Conservation (phyloP, 306 rosid genomes). For the Pterocarpus macrocarpus region DNA sequence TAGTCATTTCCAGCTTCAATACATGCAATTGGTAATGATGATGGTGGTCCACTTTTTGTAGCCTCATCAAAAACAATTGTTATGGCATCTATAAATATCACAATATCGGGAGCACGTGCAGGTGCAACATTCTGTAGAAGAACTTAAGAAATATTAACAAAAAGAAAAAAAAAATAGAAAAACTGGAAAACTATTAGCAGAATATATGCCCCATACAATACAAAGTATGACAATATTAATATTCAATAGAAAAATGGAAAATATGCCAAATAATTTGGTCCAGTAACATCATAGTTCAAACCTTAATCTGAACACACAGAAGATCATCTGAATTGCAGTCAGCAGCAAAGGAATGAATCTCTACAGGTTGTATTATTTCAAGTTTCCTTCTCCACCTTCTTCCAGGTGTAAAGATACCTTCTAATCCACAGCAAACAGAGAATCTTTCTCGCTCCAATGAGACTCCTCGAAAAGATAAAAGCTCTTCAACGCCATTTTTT, state of each 20-base stretch:
- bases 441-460: conserved; percentile 93
- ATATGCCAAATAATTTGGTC: conserved; percentile 36
- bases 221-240: conserved; percentile 9
- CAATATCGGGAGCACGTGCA: conserved; percentile 79
- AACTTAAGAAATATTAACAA: conserved; percentile 41
- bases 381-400: conserved; percentile 96
- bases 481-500: conserved; percentile 67
- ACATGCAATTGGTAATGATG: conserved; percentile 84
- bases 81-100: conserved; percentile 89
- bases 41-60: conserved; percentile 75
- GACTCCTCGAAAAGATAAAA: conserved; percentile 95
- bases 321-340: conserved; percentile 97
- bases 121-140: conserved; percentile 89
- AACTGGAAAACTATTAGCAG: conserved; percentile 10
- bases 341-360: conserved; percentile 87
- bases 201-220: neutral
- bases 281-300: conserved; percentile 50
- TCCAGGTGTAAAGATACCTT: conserved; percentile 95
- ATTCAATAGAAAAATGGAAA: neutral
- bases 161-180: neutral
- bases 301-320: conserved; percentile 95
- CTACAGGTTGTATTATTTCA: conserved; percentile 94
- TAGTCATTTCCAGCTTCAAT: conserved; percentile 89
- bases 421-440: conserved; percentile 96
- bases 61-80: conserved; percentile 92